Conservation (phyloP, 441 rosid species). For the Melastoma candidum region DNA sequence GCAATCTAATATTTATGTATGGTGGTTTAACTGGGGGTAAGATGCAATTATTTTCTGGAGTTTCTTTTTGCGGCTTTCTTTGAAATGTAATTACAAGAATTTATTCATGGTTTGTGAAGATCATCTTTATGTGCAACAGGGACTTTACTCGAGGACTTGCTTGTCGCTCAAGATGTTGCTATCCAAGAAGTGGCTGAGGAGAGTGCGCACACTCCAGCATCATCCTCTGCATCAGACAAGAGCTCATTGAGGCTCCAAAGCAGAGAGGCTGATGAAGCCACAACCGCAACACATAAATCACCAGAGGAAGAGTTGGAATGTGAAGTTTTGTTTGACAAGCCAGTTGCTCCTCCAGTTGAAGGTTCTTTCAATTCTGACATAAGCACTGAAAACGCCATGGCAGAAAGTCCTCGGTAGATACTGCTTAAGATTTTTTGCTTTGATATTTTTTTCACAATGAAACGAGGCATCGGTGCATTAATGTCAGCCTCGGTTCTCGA, state of each 20-base stretch:
- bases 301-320: slow-evolving; percentile 66
- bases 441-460: too few species aligned
- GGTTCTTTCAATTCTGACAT: slow-evolving; percentile 90
- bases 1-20: slow-evolving; percentile 89
- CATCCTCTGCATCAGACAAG: slow-evolving; percentile 20
- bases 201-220: slow-evolving; percentile 88
- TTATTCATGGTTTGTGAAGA: too few species aligned
- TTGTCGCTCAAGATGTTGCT: slow-evolving; percentile 86
- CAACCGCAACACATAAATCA: slow-evolving; percentile 47
- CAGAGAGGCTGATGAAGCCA: slow-evolving; percentile 69
- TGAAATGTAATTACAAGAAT: too few species aligned
- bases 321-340: slow-evolving; percentile 76
- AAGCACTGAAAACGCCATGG: slow-evolving; percentile 88
- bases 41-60: slow-evolving; percentile 11
- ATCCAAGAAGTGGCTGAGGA: slow-evolving; percentile 82
- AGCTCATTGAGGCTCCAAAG: slow-evolving; percentile 51
- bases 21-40: slow-evolving; percentile 99
- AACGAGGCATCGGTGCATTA: too few species aligned
- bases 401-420: slow-evolving; percentile 62
- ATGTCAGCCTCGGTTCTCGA: not conserved
- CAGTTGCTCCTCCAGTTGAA: slow-evolving; percentile 88
- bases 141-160: slow-evolving; percentile 91
- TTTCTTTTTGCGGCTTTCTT: not conserved
- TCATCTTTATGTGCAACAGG: slow-evolving; percentile 28
- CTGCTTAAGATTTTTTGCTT: not conserved